Conservation (phyloP, 306 rosid species). For the Ammopiptanthus mongolicus region DNA sequence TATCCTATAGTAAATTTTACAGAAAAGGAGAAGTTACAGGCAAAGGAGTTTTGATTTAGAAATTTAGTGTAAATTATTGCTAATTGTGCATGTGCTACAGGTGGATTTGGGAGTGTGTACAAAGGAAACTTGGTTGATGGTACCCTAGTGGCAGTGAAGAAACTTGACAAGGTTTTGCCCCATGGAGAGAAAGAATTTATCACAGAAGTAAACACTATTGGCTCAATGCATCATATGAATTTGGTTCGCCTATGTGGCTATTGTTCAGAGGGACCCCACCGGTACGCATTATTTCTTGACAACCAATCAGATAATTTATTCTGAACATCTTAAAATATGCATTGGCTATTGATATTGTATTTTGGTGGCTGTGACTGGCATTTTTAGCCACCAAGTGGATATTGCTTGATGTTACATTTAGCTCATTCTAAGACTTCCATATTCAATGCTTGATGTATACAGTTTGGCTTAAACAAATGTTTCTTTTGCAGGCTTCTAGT, state of each 20-base stretch:
- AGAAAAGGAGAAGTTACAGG: background rate
- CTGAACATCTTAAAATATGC: background rate
- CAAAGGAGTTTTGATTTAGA: background rate
- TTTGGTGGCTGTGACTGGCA: background rate
- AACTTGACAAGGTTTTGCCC: conserved; percentile 85
- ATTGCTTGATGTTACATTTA: background rate
- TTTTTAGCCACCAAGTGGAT: background rate
- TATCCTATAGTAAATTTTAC: background rate
- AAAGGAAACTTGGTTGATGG: conserved; percentile 93
- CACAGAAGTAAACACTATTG: conserved; percentile 91
- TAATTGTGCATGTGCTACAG: conserved; percentile 37
- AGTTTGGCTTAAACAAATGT: conserved; percentile 16
- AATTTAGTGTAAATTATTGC: background rate
- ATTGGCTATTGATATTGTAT: background rate
- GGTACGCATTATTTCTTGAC: conserved; percentile 40
- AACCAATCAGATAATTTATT: background rate
- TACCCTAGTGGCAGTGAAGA: conserved; percentile 79
- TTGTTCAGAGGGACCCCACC: conserved; percentile 75
- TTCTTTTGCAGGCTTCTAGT: conserved; percentile 69
- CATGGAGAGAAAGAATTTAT: conserved; percentile 94
- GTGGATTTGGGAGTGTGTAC: conserved; percentile 93
- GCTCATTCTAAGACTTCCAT: background rate
- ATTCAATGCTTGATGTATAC: background rate
- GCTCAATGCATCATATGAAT: conserved; percentile 98
- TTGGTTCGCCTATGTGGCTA: conserved; percentile 87